Evolutionary conservation across 345 rosid genomes (phyloP).

Genomic region (Acer saccharum): DNA sequence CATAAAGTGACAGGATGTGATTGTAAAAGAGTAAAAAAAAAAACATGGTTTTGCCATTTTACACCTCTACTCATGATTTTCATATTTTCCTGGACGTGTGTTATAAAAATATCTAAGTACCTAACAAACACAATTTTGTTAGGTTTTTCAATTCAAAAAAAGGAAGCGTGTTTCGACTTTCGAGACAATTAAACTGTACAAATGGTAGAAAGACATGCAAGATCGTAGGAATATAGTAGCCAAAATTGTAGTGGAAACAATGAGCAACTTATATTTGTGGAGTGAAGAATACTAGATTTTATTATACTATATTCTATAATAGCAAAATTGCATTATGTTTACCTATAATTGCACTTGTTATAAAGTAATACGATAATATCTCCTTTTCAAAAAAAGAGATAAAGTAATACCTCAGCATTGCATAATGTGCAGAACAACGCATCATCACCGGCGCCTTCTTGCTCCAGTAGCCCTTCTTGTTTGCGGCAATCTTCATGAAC

Average conservation of each 20-base stretch:
- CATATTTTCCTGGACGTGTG: background rate
- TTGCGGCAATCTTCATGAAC: conserved; percentile 89
- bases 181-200: background rate
- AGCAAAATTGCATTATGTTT: background rate
- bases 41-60: background rate
- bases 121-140: background rate
- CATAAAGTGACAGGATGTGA: background rate
- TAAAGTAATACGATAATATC: conserved; percentile 33
- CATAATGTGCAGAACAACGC: conserved; percentile 94
- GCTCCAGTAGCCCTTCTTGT: conserved; percentile 52
- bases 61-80: background rate
- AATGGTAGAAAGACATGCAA: background rate
- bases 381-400: too few relatives aligned
- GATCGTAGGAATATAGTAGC: background rate
- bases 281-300: background rate
- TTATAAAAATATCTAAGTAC: background rate
- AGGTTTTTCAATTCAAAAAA: background rate
- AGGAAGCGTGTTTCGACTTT: background rate
- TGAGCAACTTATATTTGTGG: conserved; percentile 1
- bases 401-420: conserved; percentile 79
- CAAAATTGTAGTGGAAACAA: background rate
- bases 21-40: background rate
- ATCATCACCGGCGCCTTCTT: conserved; percentile 64
- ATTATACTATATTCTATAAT: background rate
- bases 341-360: background rate